Conservation (phyloP, 306 rosid genomes). For the Vigna unguiculata region DNA sequence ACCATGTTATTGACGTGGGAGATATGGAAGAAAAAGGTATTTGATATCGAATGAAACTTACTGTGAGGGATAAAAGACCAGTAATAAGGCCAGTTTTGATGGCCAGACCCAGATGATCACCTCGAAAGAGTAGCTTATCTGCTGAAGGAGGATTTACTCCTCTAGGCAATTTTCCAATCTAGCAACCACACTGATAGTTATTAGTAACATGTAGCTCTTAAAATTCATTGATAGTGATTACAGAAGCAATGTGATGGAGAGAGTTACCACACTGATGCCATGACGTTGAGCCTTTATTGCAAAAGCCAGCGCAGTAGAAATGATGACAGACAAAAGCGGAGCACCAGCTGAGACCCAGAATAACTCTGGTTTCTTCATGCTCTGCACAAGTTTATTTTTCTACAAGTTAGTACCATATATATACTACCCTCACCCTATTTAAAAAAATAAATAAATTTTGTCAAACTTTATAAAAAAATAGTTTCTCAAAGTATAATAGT, state of each 20-base stretch:
- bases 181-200: constrained; percentile 43
- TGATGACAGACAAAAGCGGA: constrained; percentile 74
- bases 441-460: no score
- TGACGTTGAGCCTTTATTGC: constrained; percentile 63
- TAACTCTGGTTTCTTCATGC: constrained; percentile 66
- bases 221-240: not conserved
- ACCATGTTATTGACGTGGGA: no score
- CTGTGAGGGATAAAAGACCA: constrained; percentile 87
- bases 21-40: no score
- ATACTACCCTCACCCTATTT: not conserved
- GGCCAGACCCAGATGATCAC: constrained; percentile 55
- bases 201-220: not conserved
- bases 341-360: constrained; percentile 98
- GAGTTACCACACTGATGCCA: constrained; percentile 74
- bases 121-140: constrained; percentile 57
- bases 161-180: constrained; percentile 75
- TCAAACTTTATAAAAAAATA: no score
- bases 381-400: constrained; percentile 45
- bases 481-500: no score
- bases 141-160: constrained; percentile 83
- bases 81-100: constrained; percentile 78
- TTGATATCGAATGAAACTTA: constrained; percentile 38
- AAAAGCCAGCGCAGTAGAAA: constrained; percentile 72
- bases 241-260: constrained; percentile 1
- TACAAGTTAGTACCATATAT: not conserved